Conservation (phyloP, 2,329 filamentous ascomycete genomes). For the Hymenoscyphus repandus region DNA sequence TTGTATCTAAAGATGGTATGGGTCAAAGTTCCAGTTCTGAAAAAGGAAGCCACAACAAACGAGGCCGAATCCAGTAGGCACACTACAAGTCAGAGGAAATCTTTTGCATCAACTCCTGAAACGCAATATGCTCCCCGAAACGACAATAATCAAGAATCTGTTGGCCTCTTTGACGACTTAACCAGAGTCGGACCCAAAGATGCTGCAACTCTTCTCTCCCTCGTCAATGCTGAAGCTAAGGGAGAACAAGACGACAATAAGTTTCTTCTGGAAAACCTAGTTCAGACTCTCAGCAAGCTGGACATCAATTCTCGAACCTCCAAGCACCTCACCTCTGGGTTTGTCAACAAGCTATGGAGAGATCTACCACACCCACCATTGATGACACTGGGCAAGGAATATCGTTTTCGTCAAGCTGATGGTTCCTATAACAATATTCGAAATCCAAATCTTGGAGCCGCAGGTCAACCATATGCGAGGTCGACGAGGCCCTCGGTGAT, state of each 20-base stretch:
- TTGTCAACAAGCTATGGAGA: constrained; percentile 48
- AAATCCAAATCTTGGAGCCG: constrained; percentile 58
- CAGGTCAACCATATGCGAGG: constrained; percentile 60
- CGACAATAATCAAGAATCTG: constrained; percentile 26
- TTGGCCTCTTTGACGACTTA: constrained; percentile 39
- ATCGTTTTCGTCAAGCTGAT: constrained; percentile 40
- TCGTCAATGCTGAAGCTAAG: constrained; percentile 58
- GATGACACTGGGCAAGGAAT: constrained; percentile 40
- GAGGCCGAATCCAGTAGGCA: not conserved
- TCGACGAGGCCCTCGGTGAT: constrained; percentile 53
- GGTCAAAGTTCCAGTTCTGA: not conserved
- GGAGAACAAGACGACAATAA: constrained; percentile 62
- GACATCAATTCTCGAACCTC: constrained; percentile 45
- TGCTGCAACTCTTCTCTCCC: constrained; percentile 54
- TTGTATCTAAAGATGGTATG: not conserved
- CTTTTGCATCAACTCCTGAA: constrained; percentile 35
- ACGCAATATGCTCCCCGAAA: constrained; percentile 34
- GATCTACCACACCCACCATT: constrained; percentile 47
- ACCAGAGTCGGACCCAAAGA: constrained; percentile 39
- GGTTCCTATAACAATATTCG: constrained; percentile 47
- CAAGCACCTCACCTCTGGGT: constrained; percentile 42
- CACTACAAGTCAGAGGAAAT: constrained; percentile 25
- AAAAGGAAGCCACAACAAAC: not conserved
- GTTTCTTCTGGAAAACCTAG: constrained; percentile 44
- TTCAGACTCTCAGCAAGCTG: constrained; percentile 46